phyloP scores from a whole-genome alignment of 1,284 basidiomycete genomes.

The Fomes fomentarius region DNA sequence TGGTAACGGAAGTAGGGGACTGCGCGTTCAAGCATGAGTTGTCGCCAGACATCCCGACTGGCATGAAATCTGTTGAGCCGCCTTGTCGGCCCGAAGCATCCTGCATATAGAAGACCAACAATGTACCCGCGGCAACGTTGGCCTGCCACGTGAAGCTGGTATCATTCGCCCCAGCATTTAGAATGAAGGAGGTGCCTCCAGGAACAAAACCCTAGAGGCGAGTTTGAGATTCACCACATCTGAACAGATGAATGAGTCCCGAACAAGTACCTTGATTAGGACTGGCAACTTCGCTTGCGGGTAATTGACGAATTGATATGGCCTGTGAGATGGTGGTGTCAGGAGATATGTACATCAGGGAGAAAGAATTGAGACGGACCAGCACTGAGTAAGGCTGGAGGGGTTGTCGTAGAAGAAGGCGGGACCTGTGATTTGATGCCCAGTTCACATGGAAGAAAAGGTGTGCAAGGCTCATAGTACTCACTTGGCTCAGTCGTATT shows the following conservation, averaged over 20 bases:
- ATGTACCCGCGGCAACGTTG: conserved; percentile 61
- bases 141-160: conserved; percentile 58
- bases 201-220: conserved; percentile 62
- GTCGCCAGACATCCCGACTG: conserved; percentile 54
- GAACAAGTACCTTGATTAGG: conserved; percentile 58
- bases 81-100: conserved; percentile 61
- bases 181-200: conserved; percentile 52
- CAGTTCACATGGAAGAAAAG: too few species aligned
- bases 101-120: conserved; percentile 61
- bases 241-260: conserved; percentile 8
- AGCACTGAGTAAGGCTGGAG: conserved; percentile 63
- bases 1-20: conserved; percentile 53
- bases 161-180: conserved; percentile 48
- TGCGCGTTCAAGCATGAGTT: conserved; percentile 51
- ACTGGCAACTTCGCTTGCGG: conserved; percentile 58
- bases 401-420: conserved; percentile 56
- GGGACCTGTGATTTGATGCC: conserved; percentile 33
- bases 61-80: conserved; percentile 55
- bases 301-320: conserved; percentile 57
- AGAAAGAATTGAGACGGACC: conserved; percentile 49
- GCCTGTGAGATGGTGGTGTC: conserved; percentile 38
- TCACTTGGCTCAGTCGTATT: conserved; percentile 50
- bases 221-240: neutral
- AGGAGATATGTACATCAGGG: too few species aligned
- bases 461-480: too few species aligned